Evolutionary conservation across 352 stramenopile species (phyloP), one percentile per base, ranked within the genome.

Genomic region (Phytophthora pistaciae): DNA sequence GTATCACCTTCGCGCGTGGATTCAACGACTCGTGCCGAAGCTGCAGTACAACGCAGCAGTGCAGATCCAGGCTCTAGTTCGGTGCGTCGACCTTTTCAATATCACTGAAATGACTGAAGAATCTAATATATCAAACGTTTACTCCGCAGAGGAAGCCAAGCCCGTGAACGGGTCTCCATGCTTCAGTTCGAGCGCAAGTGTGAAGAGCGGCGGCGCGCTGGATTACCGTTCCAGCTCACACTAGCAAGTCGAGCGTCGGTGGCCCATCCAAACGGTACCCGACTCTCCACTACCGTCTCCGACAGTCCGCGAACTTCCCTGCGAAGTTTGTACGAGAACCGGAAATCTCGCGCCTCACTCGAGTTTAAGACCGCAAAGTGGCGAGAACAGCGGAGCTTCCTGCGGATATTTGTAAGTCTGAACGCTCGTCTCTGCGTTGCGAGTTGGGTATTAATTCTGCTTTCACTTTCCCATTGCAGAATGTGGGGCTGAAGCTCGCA

Each of bases 41-140:
- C 56, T 91, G 1, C 75, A 74, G 27, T 25, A 70, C 21, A 59
- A 79, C n/a, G 69, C 83, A 5, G 81, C 66, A 6, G 46, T 91
- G 8, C 83, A 90, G 54, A 90, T 90, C 62, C 83, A 91, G 42
- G 72, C 75, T 44, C 64, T 91, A 14, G 79, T 91, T 33, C 81
- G 80, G 80, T 88, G 67, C 11, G 68, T 73, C 31, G 16, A 9
- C n/a, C 3, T 53, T 57, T 36, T n/a, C 16, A 11, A 14, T 9
- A 20, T n/a, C 25, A 40, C 6, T 27, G 14, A 52, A 1, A 4
- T 21, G 21, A 13, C 21, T 36, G 9, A 38, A 16, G 16, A 7
- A 13, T 13, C 25, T 56, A 72, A 70, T 23, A 5, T 16, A 5
- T 21, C 5, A 7, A 20, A 23, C 11, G 29, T 33, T n/a, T 61